Conservation (phyloP, 192 early-diverging fungal genomes). For the Umbelopsis vinacea region DNA sequence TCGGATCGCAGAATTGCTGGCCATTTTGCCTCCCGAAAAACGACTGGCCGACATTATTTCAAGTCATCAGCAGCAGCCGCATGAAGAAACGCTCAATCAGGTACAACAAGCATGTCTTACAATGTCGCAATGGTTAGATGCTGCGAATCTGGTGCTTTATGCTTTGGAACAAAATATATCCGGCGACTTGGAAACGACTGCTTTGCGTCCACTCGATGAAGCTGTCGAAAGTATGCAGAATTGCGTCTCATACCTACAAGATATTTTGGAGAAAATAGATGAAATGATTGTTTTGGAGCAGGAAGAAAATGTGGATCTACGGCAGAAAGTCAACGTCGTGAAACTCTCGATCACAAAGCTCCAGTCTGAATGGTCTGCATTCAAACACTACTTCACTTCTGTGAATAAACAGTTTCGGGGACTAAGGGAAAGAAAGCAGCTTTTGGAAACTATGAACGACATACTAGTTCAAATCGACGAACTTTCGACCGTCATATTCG, state of each 20-base stretch:
- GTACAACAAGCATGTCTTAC: background rate
- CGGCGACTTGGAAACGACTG: conserved; percentile 43
- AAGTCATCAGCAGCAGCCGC: background rate
- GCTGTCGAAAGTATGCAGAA: conserved; percentile 49
- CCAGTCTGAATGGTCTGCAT: conserved; percentile 58
- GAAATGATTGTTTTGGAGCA: conserved; percentile 31
- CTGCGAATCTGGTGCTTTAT: conserved; percentile 56
- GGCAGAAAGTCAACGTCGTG: conserved; percentile 27
- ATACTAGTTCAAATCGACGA: conserved; percentile 50
- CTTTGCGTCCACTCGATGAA: conserved; percentile 46
- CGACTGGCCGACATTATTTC: background rate
- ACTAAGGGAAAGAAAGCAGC: conserved; percentile 36
- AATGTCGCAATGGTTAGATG: conserved; percentile 55
- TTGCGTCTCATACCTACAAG: conserved; percentile 48
- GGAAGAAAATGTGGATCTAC: conserved; percentile 8
- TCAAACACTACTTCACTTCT: conserved; percentile 57
- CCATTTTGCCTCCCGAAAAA: conserved; percentile 14
- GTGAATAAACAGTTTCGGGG: conserved; percentile 54
- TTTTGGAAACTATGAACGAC: conserved; percentile 43
- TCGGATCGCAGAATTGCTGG: conserved; percentile 20
- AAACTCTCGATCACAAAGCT: conserved; percentile 46
- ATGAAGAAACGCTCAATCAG: background rate
- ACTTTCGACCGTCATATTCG: conserved; percentile 46
- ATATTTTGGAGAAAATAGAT: conserved; percentile 40
- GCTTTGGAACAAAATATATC: conserved; percentile 55